These are phyloP conservation scores for Saccharomycopsis lassenensis DNA, from an alignment of 805 yeast genomes.

Conservation along the genomic window DNA sequence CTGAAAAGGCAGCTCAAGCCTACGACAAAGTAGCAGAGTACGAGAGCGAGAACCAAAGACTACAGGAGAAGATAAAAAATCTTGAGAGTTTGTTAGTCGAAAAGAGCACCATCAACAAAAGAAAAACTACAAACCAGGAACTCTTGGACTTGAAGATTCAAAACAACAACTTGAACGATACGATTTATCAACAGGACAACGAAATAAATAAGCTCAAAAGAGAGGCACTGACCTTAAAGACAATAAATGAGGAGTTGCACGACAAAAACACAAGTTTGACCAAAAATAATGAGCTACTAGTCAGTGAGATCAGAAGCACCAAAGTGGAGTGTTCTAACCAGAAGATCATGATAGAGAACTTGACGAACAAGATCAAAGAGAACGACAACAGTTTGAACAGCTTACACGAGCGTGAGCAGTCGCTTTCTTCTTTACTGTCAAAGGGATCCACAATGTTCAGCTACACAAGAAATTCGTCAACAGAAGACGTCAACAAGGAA, in stretches of 20 bases:
- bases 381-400: not conserved
- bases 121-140: constrained; percentile 11
- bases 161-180: constrained; percentile 7
- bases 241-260: not conserved
- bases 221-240: constrained; percentile 7
- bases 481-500: constrained; percentile 12
- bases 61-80: constrained; percentile 13
- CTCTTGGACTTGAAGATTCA: constrained; percentile 10
- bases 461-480: constrained; percentile 12
- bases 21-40: constrained; percentile 17
- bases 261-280: constrained; percentile 1
- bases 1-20: constrained; percentile 17
- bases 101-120: constrained; percentile 3
- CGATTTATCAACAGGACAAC: not conserved
- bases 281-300: not conserved
- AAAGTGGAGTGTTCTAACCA: too few species aligned
- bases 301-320: not conserved
- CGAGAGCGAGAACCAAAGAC: constrained; percentile 12
- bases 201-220: constrained; percentile 5
- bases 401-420: constrained; percentile 12
- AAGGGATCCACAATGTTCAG: constrained; percentile 13
- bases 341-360: too few species aligned
- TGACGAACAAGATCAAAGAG: too few species aligned
- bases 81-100: constrained; percentile 11
- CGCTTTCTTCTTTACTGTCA: constrained; percentile 11